Conservation (phyloP, 106 monocot species). For the Gastrodia elata region DNA sequence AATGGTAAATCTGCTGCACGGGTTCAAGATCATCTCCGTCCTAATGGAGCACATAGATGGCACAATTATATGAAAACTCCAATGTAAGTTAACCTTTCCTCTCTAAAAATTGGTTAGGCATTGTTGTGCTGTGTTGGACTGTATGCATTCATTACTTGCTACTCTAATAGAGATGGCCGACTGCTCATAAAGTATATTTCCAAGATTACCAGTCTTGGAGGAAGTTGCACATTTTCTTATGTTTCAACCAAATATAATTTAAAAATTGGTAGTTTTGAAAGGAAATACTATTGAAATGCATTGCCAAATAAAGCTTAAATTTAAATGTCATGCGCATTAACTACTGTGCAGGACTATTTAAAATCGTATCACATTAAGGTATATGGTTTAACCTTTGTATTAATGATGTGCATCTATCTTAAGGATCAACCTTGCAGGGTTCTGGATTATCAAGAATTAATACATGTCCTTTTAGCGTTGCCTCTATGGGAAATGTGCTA, state of each 20-base stretch:
- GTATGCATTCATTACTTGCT: neutral
- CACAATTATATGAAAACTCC: constrained; percentile 91
- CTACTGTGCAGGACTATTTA: neutral
- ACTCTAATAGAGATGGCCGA: neutral
- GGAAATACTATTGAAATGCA: neutral
- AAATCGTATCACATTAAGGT: neutral
- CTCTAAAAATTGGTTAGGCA: neutral
- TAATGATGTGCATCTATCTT: neutral
- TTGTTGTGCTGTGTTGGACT: neutral
- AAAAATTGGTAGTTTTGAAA: neutral
- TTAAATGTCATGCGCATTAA: neutral
- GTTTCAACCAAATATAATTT: neutral
- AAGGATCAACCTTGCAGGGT: neutral
- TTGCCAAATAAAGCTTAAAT: neutral
- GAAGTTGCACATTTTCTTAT: neutral
- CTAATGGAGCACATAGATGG: constrained; percentile 66
- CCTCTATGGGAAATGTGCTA: neutral
- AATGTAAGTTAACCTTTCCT: constrained; percentile 36
- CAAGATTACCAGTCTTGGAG: neutral
- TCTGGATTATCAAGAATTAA: neutral
- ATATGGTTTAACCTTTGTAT: neutral
- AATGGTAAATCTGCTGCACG: constrained; percentile 90
- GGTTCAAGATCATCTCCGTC: constrained; percentile 70
- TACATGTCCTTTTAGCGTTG: neutral
- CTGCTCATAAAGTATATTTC: neutral